Evolutionary conservation across 2,329 filamentous ascomycete genomes (phyloP).

Genomic region (Nothophaeocryptopus gaeumannii): DNA sequence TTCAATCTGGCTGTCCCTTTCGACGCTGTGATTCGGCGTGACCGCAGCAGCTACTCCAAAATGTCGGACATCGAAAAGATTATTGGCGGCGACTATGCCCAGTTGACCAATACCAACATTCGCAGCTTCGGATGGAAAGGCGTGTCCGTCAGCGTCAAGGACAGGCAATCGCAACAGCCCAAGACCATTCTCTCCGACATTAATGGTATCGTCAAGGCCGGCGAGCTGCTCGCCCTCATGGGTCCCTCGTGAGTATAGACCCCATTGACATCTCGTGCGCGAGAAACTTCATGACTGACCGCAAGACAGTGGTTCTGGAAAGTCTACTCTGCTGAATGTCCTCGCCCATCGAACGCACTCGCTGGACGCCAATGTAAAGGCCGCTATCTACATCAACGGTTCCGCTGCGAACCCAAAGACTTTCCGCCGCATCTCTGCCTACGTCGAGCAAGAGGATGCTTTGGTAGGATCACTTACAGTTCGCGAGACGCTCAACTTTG

Average conservation of each 20-base stretch:
- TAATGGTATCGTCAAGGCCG: conserved; percentile 63
- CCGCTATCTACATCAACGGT: conserved; percentile 64
- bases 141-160: conserved; percentile 69
- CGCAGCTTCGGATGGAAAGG: conserved; percentile 64
- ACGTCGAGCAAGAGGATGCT: conserved; percentile 86
- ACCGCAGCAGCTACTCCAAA: conserved; percentile 36
- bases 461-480: conserved; percentile 79
- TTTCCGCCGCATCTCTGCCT: conserved; percentile 67
- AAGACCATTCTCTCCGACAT: conserved; percentile 63
- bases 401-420: conserved; percentile 48
- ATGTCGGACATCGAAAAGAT: conserved; percentile 50
- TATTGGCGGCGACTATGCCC: conserved; percentile 44
- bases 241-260: conserved; percentile 57
- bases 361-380: conserved; percentile 53
- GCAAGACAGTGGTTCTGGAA: conserved; percentile 57
- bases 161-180: conserved; percentile 62
- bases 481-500: conserved; percentile 74
- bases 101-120: conserved; percentile 63
- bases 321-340: conserved; percentile 80
- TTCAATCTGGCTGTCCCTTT: conserved; percentile 24
- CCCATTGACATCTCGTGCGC: background rate
- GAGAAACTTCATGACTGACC: conserved; percentile 11
- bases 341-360: conserved; percentile 62
- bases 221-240: conserved; percentile 77
- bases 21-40: conserved; percentile 23